Conservation (phyloP, 192 early-diverging fungal species). For the Phycomyces nitens region DNA sequence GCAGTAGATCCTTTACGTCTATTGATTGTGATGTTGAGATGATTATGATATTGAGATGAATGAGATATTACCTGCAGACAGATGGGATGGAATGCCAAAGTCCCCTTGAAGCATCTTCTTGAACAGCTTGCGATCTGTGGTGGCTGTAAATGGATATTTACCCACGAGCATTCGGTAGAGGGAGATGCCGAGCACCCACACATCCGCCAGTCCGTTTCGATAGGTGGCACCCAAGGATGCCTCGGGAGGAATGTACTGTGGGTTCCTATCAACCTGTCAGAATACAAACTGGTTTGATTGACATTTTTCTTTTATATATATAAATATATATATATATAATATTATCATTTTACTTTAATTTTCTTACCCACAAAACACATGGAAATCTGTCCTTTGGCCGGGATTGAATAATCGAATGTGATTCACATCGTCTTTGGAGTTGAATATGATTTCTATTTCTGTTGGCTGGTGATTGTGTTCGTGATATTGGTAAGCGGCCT, state of each 20-base stretch:
- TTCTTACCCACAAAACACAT: slow-evolving; percentile 28
- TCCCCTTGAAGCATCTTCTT: slow-evolving; percentile 31
- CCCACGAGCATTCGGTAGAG: slow-evolving; percentile 73
- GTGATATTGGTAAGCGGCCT: slow-evolving; percentile 18
- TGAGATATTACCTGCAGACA: slow-evolving; percentile 32
- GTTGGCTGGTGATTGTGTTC: slow-evolving; percentile 11
- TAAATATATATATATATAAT: not conserved
- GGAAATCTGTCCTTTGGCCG: slow-evolving; percentile 7
- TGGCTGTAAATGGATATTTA: slow-evolving; percentile 41
- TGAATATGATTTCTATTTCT: slow-evolving; percentile 23
- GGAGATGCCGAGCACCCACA: slow-evolving; percentile 89
- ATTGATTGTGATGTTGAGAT: too few relatives aligned
- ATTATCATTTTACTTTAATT: too few relatives aligned
- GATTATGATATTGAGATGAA: too few relatives aligned
- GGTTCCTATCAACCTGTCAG: slow-evolving; percentile 1
- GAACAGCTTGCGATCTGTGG: slow-evolving; percentile 31
- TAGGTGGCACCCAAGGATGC: not conserved
- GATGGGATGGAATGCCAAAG: slow-evolving; percentile 20
- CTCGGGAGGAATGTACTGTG: slow-evolving; percentile 24
- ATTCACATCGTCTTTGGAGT: slow-evolving; percentile 25
- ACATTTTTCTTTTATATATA: not conserved
- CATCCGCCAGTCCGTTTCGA: slow-evolving; percentile 53
- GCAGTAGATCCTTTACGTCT: slow-evolving; percentile 37
- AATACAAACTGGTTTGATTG: not conserved
- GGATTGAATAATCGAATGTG: slow-evolving; percentile 8